Evolutionary conservation across 345 rosid species (phyloP).

Genomic region (Populus davidiana): DNA sequence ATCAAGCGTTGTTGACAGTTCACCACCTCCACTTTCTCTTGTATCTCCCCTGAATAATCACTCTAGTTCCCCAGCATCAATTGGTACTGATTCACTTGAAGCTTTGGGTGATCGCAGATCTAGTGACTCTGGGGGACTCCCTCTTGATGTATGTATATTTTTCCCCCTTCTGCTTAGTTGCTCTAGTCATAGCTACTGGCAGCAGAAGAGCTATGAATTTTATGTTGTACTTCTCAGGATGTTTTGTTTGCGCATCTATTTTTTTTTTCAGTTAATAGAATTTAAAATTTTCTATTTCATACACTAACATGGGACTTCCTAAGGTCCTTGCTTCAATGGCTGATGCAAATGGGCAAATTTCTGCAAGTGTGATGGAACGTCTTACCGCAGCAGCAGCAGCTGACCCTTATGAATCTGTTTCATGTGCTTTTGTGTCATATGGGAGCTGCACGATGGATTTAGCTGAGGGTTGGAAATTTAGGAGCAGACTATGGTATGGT

Average conservation of each 20-base stretch:
- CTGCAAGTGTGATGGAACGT: constrained; percentile 88
- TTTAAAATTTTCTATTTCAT: constrained; percentile 5
- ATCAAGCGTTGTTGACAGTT: constrained; percentile 45
- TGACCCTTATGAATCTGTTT: constrained; percentile 95
- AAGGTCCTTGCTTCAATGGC: constrained; percentile 99
- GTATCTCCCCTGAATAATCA: constrained; percentile 51
- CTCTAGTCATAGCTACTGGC: background rate
- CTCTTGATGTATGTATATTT: constrained; percentile 73
- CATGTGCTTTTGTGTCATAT: constrained; percentile 96
- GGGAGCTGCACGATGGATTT: constrained; percentile 93
- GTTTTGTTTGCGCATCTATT: constrained; percentile 13
- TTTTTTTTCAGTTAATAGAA: constrained; percentile 9
- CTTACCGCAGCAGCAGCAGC: constrained; percentile 96
- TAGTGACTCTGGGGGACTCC: constrained; percentile 64
- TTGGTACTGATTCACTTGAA: constrained; percentile 54
- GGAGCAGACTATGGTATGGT: constrained; percentile 97
- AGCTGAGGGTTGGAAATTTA: constrained; percentile 96
- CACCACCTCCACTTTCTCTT: constrained; percentile 75
- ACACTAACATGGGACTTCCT: constrained; percentile 22
- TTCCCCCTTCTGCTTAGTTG: background rate
- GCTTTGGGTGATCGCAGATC: constrained; percentile 56
- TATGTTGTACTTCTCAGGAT: constrained; percentile 6
- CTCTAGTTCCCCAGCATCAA: constrained; percentile 39
- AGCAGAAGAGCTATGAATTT: background rate
- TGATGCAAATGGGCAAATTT: constrained; percentile 91